Evolutionary conservation across 805 yeast species (phyloP), one percentile per base, ranked within the genome.

Genomic region (Yarrowia deformans): DNA sequence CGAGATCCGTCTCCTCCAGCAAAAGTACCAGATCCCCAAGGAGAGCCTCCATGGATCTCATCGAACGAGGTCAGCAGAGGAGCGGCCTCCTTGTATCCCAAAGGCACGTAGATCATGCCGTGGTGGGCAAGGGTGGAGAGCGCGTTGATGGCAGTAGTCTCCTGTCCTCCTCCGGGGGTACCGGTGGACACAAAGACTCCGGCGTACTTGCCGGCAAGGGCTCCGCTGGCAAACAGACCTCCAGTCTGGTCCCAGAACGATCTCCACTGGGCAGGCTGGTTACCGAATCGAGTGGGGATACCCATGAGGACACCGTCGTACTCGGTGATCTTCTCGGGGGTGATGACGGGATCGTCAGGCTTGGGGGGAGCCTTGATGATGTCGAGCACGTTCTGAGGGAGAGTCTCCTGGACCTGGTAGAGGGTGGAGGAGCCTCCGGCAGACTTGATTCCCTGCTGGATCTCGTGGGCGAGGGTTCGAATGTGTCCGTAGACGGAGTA

Each of bases 21-120:
- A 75, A 84, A 81, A 45, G 90, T 81, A 73, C 97, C 97, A 45
- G 97, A 89, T 78, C 97, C 97, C 93, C 93, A 92, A 50, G 97
- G 86, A 29, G 93, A 86, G 69, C 90, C 91, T 72, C 97, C 97
- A 77, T 90, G 96, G 67, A 87, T 83, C 80, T 90, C 93, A 2
- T 83, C 85, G 48, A 88, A 74, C 78, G 82, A 83, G 48, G 90
- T 80, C 71, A 89, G 75, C 72, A 83, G 83, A 10, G 84, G 83
- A 78, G 87, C 88, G 3, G 84, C 81, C 70, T 82, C 77, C 70
- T 82, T 84, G 81, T 87, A 90, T 70, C 97, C 97, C 73, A 90
- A 82, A 71, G 97, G 96, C 63, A 91, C 86, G 77, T 78, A 91
- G 68, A 88, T 83, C 79, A 91, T 82, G 74, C 97, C 97, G 73